Percentiles rank a stretch among this genome's conserved stretches.
These are phyloP conservation scores for Globisporangium orthogonon DNA, from an alignment of 352 stramenopile genomes.

Conservation along the genomic window DNA sequence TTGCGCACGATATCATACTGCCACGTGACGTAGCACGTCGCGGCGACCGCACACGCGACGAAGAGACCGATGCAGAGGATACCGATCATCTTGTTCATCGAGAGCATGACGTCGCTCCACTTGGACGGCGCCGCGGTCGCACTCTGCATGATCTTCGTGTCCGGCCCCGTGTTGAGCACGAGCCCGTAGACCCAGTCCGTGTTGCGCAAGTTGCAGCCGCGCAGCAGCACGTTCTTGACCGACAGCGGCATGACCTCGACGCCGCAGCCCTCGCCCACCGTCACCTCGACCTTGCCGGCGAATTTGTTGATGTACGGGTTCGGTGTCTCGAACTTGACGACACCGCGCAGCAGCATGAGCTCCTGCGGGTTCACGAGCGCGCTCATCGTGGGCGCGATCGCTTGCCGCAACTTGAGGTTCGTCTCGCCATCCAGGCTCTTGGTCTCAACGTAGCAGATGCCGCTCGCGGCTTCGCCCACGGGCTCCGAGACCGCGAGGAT, in stretches of 20 bases:
- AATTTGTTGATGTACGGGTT: slow-evolving; percentile 17
- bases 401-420: slow-evolving; percentile 86
- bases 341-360: background rate
- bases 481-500: slow-evolving; percentile 48
- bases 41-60: slow-evolving; percentile 42
- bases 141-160: slow-evolving; percentile 86
- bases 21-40: slow-evolving; percentile 59
- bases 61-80: slow-evolving; percentile 68
- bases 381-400: slow-evolving; percentile 6
- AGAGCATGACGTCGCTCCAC: slow-evolving; percentile 40
- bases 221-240: slow-evolving; percentile 86
- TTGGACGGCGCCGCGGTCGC: slow-evolving; percentile 49
- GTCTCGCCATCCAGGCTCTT: slow-evolving; percentile 88
- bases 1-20: slow-evolving; percentile 1
- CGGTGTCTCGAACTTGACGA: slow-evolving; percentile 23
- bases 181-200: slow-evolving; percentile 87
- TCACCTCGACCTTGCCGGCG: background rate
- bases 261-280: background rate
- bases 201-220: slow-evolving; percentile 83
- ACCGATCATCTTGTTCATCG: slow-evolving; percentile 80
- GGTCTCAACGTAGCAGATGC: slow-evolving; percentile 86
- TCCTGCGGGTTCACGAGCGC: background rate
- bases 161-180: slow-evolving; percentile 82
- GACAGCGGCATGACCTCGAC: slow-evolving; percentile 35
- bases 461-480: slow-evolving; percentile 42